These are phyloP conservation scores for Ascochyta pisi DNA, from an alignment of 2,329 filamentous ascomycete genomes.

Conservation along the genomic window DNA sequence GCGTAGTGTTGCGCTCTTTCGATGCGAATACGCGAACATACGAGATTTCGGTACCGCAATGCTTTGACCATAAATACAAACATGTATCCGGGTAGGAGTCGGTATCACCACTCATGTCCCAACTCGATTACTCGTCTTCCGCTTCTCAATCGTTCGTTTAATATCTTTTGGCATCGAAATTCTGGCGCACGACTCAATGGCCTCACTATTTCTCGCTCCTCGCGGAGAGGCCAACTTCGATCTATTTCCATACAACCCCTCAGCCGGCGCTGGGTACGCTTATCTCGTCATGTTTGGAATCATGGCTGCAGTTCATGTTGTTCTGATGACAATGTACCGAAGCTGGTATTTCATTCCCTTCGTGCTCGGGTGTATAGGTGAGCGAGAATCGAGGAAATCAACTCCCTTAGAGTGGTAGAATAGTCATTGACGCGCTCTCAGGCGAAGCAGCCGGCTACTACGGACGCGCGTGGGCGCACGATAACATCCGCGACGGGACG, in stretches of 20 bases:
- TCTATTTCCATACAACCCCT: constrained; percentile 26
- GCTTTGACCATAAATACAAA: no score
- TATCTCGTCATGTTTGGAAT: constrained; percentile 25
- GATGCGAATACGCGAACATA: no score
- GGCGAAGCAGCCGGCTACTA: constrained; percentile 32
- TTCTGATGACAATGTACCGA: constrained; percentile 15
- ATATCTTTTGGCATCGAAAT: no score
- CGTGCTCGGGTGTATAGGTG: constrained; percentile 60
- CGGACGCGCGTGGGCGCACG: constrained; percentile 20
- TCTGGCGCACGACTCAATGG: no score
- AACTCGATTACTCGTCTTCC: no score
- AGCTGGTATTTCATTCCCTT: constrained; percentile 61
- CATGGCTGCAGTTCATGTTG: constrained; percentile 13
- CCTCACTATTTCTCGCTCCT: no score
- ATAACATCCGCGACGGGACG: constrained; percentile 20
- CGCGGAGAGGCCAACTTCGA: constrained; percentile 16
- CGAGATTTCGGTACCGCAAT: no score
- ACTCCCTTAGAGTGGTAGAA: neutral
- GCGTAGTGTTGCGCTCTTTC: no score
- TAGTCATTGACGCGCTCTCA: neutral
- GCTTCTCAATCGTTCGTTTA: no score
- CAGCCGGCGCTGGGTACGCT: constrained; percentile 18
- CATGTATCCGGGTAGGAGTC: no score
- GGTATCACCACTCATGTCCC: no score
- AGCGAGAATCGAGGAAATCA: no score